Percentiles rank a stretch among this genome's conserved stretches.
Conservation (phyloP, 225 moss, liverwort and hornwort species). For the Physcomitrellopsis africana region DNA sequence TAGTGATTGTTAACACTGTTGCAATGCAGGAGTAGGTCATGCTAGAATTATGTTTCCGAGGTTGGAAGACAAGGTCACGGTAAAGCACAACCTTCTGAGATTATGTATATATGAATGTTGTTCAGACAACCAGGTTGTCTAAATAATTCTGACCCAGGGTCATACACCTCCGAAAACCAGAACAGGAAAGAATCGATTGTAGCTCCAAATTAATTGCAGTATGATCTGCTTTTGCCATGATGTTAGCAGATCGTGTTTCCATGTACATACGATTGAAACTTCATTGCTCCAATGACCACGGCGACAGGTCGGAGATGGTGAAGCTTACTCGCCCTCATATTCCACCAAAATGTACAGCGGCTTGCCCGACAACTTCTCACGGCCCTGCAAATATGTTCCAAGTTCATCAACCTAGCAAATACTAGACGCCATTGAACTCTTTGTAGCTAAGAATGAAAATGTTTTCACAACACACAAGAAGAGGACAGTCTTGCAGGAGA, state of each 20-base stretch:
- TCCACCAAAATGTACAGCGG: conserved; percentile 87
- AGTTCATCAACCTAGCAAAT: neutral
- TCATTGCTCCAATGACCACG: neutral
- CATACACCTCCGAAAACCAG: neutral
- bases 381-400: conserved; percentile 59
- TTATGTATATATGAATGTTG: conserved; percentile 1
- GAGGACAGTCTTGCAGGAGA: neutral
- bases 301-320: neutral
- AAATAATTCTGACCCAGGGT: neutral
- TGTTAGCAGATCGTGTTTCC: neutral
- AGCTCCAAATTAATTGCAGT: neutral
- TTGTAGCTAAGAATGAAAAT: neutral
- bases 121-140: neutral
- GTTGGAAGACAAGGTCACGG: neutral
- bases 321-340: conserved; percentile 75
- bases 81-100: conserved; percentile 3
- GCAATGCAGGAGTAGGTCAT: too few species aligned
- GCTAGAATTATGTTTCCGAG: neutral
- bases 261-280: neutral
- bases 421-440: neutral
- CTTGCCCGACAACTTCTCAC: conserved; percentile 69
- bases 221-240: neutral
- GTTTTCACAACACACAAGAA: neutral
- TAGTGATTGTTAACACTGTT: too few species aligned
- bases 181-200: neutral